Base-by-base conservation (phyloP, 345 rosid species). In the Melaleuca quinquenervia region DNA sequence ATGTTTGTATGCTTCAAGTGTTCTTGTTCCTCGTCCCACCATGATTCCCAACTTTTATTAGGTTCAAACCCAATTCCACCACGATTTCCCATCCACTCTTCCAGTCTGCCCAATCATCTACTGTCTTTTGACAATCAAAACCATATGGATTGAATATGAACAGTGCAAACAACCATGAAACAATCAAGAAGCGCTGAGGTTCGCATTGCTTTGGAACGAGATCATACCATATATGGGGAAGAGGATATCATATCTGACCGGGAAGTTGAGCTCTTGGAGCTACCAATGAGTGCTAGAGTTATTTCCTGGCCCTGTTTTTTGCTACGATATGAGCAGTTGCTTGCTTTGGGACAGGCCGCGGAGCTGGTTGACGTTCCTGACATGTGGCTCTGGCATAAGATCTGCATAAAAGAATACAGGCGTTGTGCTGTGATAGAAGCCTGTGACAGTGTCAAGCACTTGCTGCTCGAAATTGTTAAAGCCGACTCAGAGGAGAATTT, bases 61-160 rank as follows among this genome's bases (percentile, higher is more conserved):
- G 86, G 75, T 6, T 83, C 88, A 29, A 97, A 96, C 83, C 98
- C 99, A 22, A 96, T 97, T 83, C 99, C 96, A 86, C 99, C 98
- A 1, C 95, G 95, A 90, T 95, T 95, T 27, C 98, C 98, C 99
- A 96, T 96, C 99, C 99, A 96, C 84, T 86, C 88, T 95, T 97
- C 99, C 99, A 97, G 87, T 97, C 97, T 41, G 98, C 94, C 99
- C 99, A 94, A 87, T 97, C 99, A 84, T 96, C 98, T 87, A 92
- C 97, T 0, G 98, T 95, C 90, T 97, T 97, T 85, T 97, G 99
- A 99, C 99, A 93, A 85, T 97, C 99, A 86, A 97, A 96, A 53
- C 98, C 98, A 82, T 99, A 94, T 45, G 99, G 99, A 86, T 97
- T 97, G 90, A 97, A 97, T 87, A 95, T 89, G 87, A 93, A 95